Evolutionary conservation across 495 filamentous ascomycete species (phyloP).

Genomic region (Aspergillus biplanus): DNA sequence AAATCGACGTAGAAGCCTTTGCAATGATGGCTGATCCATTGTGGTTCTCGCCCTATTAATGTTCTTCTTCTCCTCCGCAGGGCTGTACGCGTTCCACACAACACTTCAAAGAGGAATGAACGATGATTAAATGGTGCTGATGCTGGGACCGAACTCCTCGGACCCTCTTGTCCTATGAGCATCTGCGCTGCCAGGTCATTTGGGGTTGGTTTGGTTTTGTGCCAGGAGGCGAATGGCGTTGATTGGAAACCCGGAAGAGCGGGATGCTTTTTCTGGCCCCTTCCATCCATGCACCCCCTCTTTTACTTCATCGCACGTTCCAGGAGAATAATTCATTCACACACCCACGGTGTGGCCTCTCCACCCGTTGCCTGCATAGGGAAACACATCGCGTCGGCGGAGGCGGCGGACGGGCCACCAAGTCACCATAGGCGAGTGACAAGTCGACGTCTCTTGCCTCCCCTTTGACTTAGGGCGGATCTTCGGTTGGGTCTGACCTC

Average conservation of each 20-base stretch:
- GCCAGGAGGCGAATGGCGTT: not conserved
- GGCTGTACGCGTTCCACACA: not conserved
- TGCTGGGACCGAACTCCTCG: conserved; percentile 2
- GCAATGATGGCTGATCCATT: too few relatives aligned
- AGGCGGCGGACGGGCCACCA: conserved; percentile 24
- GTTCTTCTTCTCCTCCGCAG: not conserved
- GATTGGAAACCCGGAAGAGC: conserved; percentile 6
- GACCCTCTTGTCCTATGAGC: not conserved
- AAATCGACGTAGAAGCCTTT: too few relatives aligned
- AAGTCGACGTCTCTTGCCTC: conserved; percentile 7
- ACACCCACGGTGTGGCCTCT: conserved; percentile 16
- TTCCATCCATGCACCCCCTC: conserved; percentile 6
- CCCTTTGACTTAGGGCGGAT: conserved; percentile 24
- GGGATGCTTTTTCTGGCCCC: conserved; percentile 5
- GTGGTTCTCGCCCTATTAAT: too few relatives aligned
- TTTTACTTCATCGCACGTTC: conserved; percentile 19
- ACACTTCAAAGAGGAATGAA: not conserved
- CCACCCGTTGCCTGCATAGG: conserved; percentile 29
- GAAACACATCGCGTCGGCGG: conserved; percentile 19
- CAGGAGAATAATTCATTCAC: conserved; percentile 12
- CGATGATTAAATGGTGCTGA: not conserved
- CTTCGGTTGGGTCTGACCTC: conserved; percentile 27
- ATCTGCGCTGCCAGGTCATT: not conserved
- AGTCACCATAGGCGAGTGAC: conserved; percentile 9
- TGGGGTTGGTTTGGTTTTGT: not conserved